Evolutionary conservation across 306 rosid species (phyloP), one percentile per base, ranked within the genome.

Genomic region (Trichosanthes cucumerina): DNA sequence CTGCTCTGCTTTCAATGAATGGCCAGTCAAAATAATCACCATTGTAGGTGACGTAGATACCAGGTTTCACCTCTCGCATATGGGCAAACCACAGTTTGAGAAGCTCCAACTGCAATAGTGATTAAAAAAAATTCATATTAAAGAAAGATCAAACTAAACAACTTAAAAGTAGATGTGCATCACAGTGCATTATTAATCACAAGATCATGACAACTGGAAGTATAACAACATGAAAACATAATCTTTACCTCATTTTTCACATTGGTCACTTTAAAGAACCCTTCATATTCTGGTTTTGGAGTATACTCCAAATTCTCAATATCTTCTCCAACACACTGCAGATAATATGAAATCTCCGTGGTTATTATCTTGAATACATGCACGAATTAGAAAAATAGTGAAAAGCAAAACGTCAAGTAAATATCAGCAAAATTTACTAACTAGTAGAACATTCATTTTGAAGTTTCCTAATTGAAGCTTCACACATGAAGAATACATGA

Each of bases 1-100:
- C 81, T 70, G 98, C 97, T 89, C 98, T 89, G 75, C 84, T 86
- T 83, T 95, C 98, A 86, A 95, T 63, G 88, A 95, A 95, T 78
- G 97, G 98, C 97, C 98, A 95, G 81, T 95, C 98, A 71, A 95
- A 95, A 86, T 79, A 95, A 84, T 95, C 98, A 79, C 97, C 98
- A 44, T 95, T 95, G 78, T 95, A 95, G 0, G 98, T 95, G 82
- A 95, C 97, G 49, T 95, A 95, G 69, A 95, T 92, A 75, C 98
- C 96, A 84, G 98, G 98, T 81, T 95, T 92, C 85, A 91, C 91
- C 83, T 92, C 97, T 85, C 88, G 96, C 98, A 95, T 95, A 85
- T 92, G 97, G 79, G 92, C 83, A 88, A 95, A 95, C 98, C 98
- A 95, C 65, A 78, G 80, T 82, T 85, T 87, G 86, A 95, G 93